Evolutionary conservation across 78 protist genomes (phyloP).

Genomic region (Tieghemostelium lacteum): DNA sequence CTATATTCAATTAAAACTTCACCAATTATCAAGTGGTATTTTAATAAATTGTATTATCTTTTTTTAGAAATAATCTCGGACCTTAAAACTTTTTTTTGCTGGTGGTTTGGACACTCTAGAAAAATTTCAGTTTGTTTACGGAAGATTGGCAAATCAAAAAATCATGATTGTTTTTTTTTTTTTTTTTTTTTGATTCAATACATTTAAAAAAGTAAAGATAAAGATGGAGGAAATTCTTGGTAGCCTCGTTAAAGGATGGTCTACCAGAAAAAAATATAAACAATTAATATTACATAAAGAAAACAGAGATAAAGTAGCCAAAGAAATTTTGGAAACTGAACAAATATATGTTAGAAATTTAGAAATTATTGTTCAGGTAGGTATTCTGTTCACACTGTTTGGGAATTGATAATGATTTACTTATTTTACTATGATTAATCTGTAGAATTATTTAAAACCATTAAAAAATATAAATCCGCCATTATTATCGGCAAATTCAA

Average conservation of each 20-base stretch:
- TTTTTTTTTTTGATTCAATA: too few species aligned
- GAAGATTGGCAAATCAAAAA: too few species aligned
- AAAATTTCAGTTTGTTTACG: too few species aligned
- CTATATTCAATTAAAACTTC: background rate
- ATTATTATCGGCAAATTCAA: slow-evolving; percentile 47
- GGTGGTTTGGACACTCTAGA: too few species aligned
- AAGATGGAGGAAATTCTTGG: slow-evolving; percentile 15
- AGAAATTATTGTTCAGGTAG: slow-evolving; percentile 69
- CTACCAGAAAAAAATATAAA: slow-evolving; percentile 41
- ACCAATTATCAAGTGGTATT: too few species aligned
- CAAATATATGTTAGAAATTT: slow-evolving; percentile 65
- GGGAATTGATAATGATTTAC: background rate
- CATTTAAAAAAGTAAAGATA: too few species aligned
- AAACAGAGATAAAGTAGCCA: slow-evolving; percentile 78
- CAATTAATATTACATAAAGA: background rate
- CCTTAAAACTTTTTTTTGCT: too few species aligned
- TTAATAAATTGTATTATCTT: too few species aligned
- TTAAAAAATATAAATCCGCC: slow-evolving; percentile 63
- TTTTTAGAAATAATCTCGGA: too few species aligned
- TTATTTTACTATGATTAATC: background rate
- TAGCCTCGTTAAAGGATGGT: slow-evolving; percentile 21
- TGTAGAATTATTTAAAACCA: slow-evolving; percentile 68
- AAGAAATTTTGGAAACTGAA: slow-evolving; percentile 73
- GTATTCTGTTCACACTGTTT: background rate
- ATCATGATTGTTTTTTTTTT: too few species aligned